Evolutionary conservation across 73 alveolate species (phyloP).

Genomic region (Tetrahymena malaccensis): DNA sequence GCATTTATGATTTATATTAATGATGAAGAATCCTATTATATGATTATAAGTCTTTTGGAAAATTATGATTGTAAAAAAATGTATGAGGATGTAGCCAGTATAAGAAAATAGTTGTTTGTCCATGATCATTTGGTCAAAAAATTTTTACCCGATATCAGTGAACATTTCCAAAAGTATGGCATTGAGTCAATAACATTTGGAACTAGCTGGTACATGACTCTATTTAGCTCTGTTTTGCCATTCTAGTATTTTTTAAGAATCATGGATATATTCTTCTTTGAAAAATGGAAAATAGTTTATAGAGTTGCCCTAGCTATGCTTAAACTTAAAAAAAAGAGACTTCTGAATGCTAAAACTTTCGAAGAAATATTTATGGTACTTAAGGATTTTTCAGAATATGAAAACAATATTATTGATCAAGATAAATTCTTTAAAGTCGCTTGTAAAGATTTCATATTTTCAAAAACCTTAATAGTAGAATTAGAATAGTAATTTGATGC

Average conservation of each 20-base stretch:
- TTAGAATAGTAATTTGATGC: background rate
- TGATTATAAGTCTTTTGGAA: slow-evolving; percentile 20
- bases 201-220: slow-evolving; percentile 37
- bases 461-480: slow-evolving; percentile 1
- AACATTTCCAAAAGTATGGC: background rate
- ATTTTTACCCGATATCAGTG: slow-evolving; percentile 28
- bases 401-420: slow-evolving; percentile 2
- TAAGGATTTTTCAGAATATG: slow-evolving; percentile 4
- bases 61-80: slow-evolving; percentile 23
- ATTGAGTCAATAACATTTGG: slow-evolving; percentile 33
- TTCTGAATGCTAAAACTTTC: background rate
- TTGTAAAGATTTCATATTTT: slow-evolving; percentile 36
- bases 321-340: slow-evolving; percentile 8
- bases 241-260: slow-evolving; percentile 28
- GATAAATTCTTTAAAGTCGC: slow-evolving; percentile 33
- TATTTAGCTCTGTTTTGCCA: slow-evolving; percentile 35
- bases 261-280: slow-evolving; percentile 30
- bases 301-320: slow-evolving; percentile 28
- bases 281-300: slow-evolving; percentile 7
- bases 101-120: slow-evolving; percentile 13
- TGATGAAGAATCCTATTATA: slow-evolving; percentile 34
- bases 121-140: slow-evolving; percentile 5
- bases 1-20: slow-evolving; percentile 20
- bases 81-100: slow-evolving; percentile 16
- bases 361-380: slow-evolving; percentile 17